Base-by-base conservation (phyloP, 106 monocot species). In the Dendrobium catenatum region DNA sequence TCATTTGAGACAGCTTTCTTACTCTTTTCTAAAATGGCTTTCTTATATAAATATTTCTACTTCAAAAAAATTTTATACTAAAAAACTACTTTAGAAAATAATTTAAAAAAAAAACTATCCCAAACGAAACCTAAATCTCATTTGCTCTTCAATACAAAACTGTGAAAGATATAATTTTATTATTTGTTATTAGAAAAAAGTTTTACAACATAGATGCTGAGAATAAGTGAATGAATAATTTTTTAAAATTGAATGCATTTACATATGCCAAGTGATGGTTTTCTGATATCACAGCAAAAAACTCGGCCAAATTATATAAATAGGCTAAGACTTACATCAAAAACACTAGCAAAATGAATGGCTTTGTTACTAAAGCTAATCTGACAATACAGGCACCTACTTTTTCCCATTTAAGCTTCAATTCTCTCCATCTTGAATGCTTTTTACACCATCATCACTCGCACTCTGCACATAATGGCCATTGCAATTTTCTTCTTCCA, bases 401-500 rank as follows among this genome's bases (percentile, higher is more conserved):
- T 24, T 4, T 5, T 24, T 24, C 5, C 20, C 0, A 6, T 2
- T 11, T 68, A 13, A 31, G 68, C 26, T 68, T 68, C 29, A 31
- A 33, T 68, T 11, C 10, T 68, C 31, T 13, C 68, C 26, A 11
- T 9, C 15, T 13, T 68, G 68, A 68, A 31, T 2, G 26, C 4
- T 27, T 67, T 24, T 26, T 22, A 22, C 8, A 26, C 24, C 55
- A 77, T 77, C n/a, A 55, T 31, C 37, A 78, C 40, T 33, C 16
- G 4, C 77, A 37, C n/a, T 22, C 29, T 73, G 42, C 7, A 48
- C 48, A 47, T 22, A 26, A 76, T 42, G 48, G 42, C 19, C 42
- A 42, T 59, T 20, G 54, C 24, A 8, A 26, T 67, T 18, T 13
- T 83, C 79, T 42, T 19, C 79, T 73, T 79, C 73, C 7, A 79